These are phyloP conservation scores for Leishmania aethiopica DNA, from an alignment of 208 protist genomes.

Conservation along the genomic window DNA sequence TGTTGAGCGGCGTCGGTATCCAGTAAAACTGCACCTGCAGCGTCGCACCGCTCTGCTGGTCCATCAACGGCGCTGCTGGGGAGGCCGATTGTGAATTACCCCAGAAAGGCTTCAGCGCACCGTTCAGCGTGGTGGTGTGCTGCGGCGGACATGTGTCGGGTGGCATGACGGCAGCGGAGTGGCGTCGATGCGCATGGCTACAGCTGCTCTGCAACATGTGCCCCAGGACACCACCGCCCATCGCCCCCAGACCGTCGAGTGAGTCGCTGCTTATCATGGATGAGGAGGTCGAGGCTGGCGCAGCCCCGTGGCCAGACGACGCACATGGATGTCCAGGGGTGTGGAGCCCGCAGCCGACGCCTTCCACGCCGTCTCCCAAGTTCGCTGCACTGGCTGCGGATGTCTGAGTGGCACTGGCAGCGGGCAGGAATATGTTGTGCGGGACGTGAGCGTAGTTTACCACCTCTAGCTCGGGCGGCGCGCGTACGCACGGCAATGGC, in stretches of 20 bases:
- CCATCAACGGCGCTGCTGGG: constrained; percentile 3
- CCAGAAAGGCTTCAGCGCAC: background rate
- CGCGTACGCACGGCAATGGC: background rate
- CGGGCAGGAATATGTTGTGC: constrained; percentile 39
- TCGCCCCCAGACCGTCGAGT: constrained; percentile 13
- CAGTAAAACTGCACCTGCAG: constrained; percentile 39
- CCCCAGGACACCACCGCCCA: constrained; percentile 20
- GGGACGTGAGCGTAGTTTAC: constrained; percentile 56
- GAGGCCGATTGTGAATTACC: background rate
- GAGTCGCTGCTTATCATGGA: constrained; percentile 23
- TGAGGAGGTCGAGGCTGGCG: constrained; percentile 4
- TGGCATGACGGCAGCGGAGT: background rate
- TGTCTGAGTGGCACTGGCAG: background rate
- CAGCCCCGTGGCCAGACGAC: background rate
- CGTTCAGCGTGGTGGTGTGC: background rate
- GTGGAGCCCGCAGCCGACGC: background rate
- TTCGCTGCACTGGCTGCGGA: background rate
- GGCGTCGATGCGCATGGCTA: constrained; percentile 9
- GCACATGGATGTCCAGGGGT: background rate
- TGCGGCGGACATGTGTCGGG: background rate
- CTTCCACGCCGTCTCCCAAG: background rate
- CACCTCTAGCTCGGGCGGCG: constrained; percentile 27
- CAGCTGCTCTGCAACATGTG: constrained; percentile 34
- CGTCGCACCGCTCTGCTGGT: constrained; percentile 24
- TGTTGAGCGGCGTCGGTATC: constrained; percentile 19